Base-by-base conservation (phyloP, 768 basidiomycete species). In the Naganishia vaughanmartiniae region DNA sequence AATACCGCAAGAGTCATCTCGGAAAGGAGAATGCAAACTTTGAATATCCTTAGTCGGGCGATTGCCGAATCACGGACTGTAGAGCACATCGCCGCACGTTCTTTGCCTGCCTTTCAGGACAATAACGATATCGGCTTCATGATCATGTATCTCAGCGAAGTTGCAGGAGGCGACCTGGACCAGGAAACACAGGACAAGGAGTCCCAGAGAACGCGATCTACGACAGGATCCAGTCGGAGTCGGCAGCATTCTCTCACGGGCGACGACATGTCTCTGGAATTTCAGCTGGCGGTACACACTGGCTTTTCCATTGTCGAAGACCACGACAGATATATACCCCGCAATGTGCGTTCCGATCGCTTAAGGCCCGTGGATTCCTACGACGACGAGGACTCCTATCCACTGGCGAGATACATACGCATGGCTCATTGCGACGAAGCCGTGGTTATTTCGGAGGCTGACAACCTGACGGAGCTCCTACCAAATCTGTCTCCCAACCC, bases 401-500 rank as follows among this genome's bases (percentile, higher is more conserved):
- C 19, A n/a, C 42, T 72, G 24, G 21, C 30, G 2, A 34, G 68
- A n/a, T 26, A 26, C 15, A 55, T 72, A 26, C 54, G 51, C 6
- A 30, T 26, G 24, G 66, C 71, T 0, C 66, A 72, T 33, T 56
- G 24, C 24, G 39, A 58, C 31, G 57, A 66, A 5, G 39, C 45
- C 1, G 21, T 68, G 5, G 39, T 57, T 7, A 34, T 68, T 12
- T 9, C 57, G 33, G 39, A n/a, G 0, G 57, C n/a, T 21, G 30
- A 58, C 12, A 34, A 65, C 17, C 15, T 72, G 21, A 15, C 26
- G 17, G 53, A 51, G 21, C 24, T 72, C 14, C 26, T 34, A 19
- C 30, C 54, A 14, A 36, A 36, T 24, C 26, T 74, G 17, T 54
- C 46, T 19, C 46, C 66, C n/a, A 74, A 74, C 53, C 36, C 66